These are phyloP conservation scores for Handroanthus guayacan DNA, from an alignment of 257 asterid species.

Conservation along the genomic window DNA sequence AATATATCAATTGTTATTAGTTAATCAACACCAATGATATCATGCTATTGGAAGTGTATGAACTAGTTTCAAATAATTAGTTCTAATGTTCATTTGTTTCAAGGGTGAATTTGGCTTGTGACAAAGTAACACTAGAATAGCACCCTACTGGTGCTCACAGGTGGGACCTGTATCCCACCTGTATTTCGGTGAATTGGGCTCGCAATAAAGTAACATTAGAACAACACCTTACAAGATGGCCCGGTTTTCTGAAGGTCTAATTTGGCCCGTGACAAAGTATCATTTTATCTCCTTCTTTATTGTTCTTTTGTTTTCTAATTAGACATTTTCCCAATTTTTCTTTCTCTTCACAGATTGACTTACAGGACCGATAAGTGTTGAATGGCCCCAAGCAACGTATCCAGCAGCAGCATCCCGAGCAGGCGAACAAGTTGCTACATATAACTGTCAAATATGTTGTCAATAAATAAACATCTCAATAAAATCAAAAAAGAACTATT, in stretches of 20 bases:
- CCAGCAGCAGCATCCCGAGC: constrained; percentile 89
- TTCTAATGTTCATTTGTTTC: neutral
- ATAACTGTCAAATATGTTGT: constrained; percentile 58
- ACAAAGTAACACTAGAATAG: too few species aligned
- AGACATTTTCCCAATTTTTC: neutral
- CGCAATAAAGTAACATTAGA: too few species aligned
- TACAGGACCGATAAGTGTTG: constrained; percentile 95
- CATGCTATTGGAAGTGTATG: neutral
- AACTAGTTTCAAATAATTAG: constrained; percentile 6
- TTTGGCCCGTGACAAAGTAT: too few species aligned
- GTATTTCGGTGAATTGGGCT: too few species aligned
- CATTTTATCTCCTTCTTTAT: too few species aligned
- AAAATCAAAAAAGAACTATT: constrained; percentile 4
- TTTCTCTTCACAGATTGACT: constrained; percentile 39
- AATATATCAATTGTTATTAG: neutral
- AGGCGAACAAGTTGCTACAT: constrained; percentile 94
- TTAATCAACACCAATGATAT: neutral
- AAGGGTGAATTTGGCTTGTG: too few species aligned
- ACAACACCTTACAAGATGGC: too few species aligned
- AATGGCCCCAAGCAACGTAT: constrained; percentile 97
- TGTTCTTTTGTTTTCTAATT: neutral
- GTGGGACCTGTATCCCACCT: too few species aligned
- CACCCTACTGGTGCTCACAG: too few species aligned
- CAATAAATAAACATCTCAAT: constrained; percentile 29
- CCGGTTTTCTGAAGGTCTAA: too few species aligned